These are phyloP conservation scores for Balansia obtecta DNA, from an alignment of 2,329 filamentous ascomycete genomes.

Conservation along the genomic window DNA sequence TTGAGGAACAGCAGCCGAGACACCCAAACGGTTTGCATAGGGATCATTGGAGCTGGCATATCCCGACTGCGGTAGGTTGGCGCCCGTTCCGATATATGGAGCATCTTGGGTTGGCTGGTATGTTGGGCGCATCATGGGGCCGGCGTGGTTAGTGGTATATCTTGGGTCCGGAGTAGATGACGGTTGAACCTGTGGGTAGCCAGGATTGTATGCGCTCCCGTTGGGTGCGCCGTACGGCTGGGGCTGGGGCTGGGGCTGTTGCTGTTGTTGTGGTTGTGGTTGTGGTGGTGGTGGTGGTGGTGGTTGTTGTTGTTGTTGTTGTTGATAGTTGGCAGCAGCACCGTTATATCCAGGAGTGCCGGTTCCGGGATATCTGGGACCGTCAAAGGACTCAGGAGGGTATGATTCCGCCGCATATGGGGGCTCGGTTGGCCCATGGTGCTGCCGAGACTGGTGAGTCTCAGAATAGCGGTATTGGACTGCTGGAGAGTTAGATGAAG, in stretches of 20 bases:
- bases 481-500: slow-evolving; percentile 45
- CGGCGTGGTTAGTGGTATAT: slow-evolving; percentile 17
- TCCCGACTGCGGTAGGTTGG: slow-evolving; percentile 20
- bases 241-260: slow-evolving; percentile 10
- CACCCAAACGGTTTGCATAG: slow-evolving; percentile 19
- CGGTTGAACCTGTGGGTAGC: slow-evolving; percentile 21
- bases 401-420: slow-evolving; percentile 23
- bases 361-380: slow-evolving; percentile 37
- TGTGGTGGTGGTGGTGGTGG: too few relatives aligned
- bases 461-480: slow-evolving; percentile 45
- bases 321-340: slow-evolving; percentile 21
- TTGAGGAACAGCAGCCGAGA: slow-evolving; percentile 18
- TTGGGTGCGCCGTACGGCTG: slow-evolving; percentile 18
- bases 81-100: slow-evolving; percentile 24
- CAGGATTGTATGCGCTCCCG: slow-evolving; percentile 18
- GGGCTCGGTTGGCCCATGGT: slow-evolving; percentile 33
- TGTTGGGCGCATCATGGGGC: slow-evolving; percentile 19
- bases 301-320: too few relatives aligned
- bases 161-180: slow-evolving; percentile 21
- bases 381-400: slow-evolving; percentile 29
- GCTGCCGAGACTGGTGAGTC: slow-evolving; percentile 34
- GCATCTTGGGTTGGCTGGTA: slow-evolving; percentile 19
- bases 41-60: slow-evolving; percentile 15
- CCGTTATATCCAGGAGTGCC: slow-evolving; percentile 37
- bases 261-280: too few relatives aligned